Base-by-base conservation (phyloP, 768 basidiomycete species). In the Chalciporus sphaerocephalus region DNA sequence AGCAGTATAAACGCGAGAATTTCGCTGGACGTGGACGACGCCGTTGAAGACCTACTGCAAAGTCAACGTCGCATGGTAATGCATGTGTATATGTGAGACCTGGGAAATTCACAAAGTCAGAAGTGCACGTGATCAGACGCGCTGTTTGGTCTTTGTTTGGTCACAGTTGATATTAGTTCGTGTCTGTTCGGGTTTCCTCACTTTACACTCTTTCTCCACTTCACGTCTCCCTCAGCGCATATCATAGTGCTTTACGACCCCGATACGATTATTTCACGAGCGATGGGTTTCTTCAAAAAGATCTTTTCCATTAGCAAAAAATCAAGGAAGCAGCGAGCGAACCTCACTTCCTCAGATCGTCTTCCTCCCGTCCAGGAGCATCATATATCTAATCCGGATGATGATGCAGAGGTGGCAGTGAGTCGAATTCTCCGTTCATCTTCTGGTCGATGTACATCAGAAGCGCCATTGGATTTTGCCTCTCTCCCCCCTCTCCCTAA, bases 201-300 rank as follows among this genome's bases (percentile, higher is more conserved):
- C 33, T 25, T 54, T 46, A 57, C 54, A 51, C 50, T 60, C 55
- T 42, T 57, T 56, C 42, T n/a, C 7, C 15, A 35, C 41, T 38
- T 50, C 46, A 60, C 62, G 62, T 60, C 46, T 53, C 49, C 32
- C 62, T 53, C 48, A 45, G 32, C 42, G 48, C 42, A 35, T 51
- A 45, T 52, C 46, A 42, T 54, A 46, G 40, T 39, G 48, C 9
- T 38, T 57, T 41, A 64, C 65, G 63, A 64, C 36, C 42, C n/a
- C n/a, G 41, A 57, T 28, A 63, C 61, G 61, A 57, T 30, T 32
- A 55, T 48, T n/a, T 33, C 25, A 40, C 46, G 6, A 47, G 41
- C 47, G 9, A 88, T 87, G 85, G 79, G 82, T 17, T 80, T 89
- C 44, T 65, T 89, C 55, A 82, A 83, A 54, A 82, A 78, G 27